phyloP scores from a whole-genome alignment of 306 rosid species.

The Morella rubra region DNA sequence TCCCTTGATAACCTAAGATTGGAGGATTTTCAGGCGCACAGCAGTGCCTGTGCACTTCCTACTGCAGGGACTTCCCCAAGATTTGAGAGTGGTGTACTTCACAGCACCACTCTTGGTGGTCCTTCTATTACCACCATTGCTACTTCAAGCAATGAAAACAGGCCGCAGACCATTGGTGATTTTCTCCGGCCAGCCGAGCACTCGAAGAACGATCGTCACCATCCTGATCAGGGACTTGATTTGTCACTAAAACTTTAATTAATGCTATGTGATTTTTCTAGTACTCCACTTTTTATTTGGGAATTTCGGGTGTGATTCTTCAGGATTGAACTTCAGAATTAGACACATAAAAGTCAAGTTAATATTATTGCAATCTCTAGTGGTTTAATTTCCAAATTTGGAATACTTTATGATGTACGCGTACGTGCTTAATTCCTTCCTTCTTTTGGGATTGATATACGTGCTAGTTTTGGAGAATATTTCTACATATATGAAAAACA shows the following conservation, averaged over 20 bases:
- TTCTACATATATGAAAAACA: too few relatives aligned
- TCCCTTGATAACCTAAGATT: constrained; percentile 23
- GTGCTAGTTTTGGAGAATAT: too few relatives aligned
- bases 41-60: constrained; percentile 10
- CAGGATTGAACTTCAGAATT: too few relatives aligned
- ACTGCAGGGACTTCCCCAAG: neutral
- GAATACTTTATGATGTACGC: too few relatives aligned
- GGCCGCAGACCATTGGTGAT: neutral
- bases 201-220: neutral
- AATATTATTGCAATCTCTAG: too few relatives aligned
- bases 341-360: too few relatives aligned
- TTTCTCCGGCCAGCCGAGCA: constrained; percentile 9
- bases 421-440: too few relatives aligned
- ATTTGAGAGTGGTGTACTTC: neutral
- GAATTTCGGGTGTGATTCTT: too few relatives aligned
- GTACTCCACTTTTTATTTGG: too few relatives aligned
- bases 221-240: constrained; percentile 35
- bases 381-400: too few relatives aligned
- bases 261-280: too few relatives aligned
- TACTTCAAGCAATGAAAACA: constrained; percentile 12
- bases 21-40: constrained; percentile 22
- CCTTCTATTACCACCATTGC: neutral
- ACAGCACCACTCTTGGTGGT: neutral
- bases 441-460: too few relatives aligned
- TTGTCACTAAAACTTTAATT: constrained; percentile 51